Evolutionary conservation across 2,329 filamentous ascomycete species (phyloP).

Genomic region (Ascochyta koolunga): DNA sequence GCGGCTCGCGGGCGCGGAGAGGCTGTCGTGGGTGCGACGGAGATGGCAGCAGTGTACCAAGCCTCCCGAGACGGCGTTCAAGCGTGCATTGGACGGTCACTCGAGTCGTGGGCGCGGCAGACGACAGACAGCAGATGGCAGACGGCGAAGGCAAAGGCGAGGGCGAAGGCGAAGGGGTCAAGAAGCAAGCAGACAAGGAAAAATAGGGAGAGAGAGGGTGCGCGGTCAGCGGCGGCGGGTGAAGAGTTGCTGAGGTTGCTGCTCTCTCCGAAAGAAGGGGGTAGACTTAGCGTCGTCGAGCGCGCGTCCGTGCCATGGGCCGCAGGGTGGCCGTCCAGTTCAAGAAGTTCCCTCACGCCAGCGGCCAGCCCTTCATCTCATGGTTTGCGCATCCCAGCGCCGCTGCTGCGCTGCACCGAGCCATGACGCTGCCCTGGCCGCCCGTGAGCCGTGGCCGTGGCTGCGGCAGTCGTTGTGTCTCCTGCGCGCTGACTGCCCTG

Average conservation of each 20-base stretch:
- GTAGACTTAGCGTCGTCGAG: slow-evolving; percentile 18
- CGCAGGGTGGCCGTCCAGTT: slow-evolving; percentile 8
- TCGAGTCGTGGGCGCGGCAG: slow-evolving; percentile 31
- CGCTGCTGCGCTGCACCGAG: slow-evolving; percentile 3
- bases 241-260: slow-evolving; percentile 30
- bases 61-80: slow-evolving; percentile 47
- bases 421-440: background rate
- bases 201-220: slow-evolving; percentile 45
- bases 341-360: slow-evolving; percentile 24
- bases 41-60: slow-evolving; percentile 50
- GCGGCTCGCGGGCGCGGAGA: slow-evolving; percentile 40
- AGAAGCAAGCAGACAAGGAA: slow-evolving; percentile 40
- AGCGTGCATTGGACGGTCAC: slow-evolving; percentile 46
- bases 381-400: background rate
- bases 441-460: background rate
- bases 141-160: too few species aligned
- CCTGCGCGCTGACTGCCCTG: background rate
- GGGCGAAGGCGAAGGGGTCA: slow-evolving; percentile 33
- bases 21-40: slow-evolving; percentile 47
- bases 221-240: slow-evolving; percentile 30
- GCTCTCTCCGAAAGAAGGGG: slow-evolving; percentile 24
- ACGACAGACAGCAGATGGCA: slow-evolving; percentile 22
- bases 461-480: too few species aligned
- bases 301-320: slow-evolving; percentile 13
- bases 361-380: slow-evolving; percentile 19